Evolutionary conservation across 345 rosid genomes (phyloP).

Genomic region (Heritiera littoralis): DNA sequence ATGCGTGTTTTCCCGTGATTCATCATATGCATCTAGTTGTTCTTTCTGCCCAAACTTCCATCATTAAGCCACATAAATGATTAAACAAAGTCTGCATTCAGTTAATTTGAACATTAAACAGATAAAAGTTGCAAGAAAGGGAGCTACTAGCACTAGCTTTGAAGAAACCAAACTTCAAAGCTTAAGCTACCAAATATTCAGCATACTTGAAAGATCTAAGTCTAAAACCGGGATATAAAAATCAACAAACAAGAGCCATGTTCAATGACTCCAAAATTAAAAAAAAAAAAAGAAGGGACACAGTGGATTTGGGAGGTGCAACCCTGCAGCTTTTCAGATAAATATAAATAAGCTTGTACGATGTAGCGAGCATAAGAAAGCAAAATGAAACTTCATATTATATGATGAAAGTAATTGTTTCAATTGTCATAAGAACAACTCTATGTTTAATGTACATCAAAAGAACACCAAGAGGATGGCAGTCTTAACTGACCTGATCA

Average conservation of each 20-base stretch:
- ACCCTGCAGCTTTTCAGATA: background rate
- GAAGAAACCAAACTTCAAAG: background rate
- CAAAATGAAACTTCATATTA: background rate
- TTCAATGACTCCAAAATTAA: background rate
- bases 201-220: background rate
- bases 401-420: background rate
- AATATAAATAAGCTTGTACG: background rate
- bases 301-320: background rate
- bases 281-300: no score
- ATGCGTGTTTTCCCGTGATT: background rate
- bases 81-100: background rate
- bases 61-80: background rate
- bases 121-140: background rate
- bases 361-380: background rate
- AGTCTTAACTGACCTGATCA: conserved; percentile 56
- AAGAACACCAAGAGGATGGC: conserved; percentile 2
- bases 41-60: background rate
- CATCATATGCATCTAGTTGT: background rate
- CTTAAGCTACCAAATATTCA: background rate
- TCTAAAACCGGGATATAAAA: background rate
- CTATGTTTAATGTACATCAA: background rate
- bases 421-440: background rate
- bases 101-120: background rate
- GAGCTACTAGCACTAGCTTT: background rate
- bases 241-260: background rate